A percentile compares a stretch with the other conserved stretches of the same genome.
These are phyloP conservation scores for Alternaria triticimaculans DNA, from an alignment of 2,329 filamentous ascomycete genomes.

Conservation along the genomic window DNA sequence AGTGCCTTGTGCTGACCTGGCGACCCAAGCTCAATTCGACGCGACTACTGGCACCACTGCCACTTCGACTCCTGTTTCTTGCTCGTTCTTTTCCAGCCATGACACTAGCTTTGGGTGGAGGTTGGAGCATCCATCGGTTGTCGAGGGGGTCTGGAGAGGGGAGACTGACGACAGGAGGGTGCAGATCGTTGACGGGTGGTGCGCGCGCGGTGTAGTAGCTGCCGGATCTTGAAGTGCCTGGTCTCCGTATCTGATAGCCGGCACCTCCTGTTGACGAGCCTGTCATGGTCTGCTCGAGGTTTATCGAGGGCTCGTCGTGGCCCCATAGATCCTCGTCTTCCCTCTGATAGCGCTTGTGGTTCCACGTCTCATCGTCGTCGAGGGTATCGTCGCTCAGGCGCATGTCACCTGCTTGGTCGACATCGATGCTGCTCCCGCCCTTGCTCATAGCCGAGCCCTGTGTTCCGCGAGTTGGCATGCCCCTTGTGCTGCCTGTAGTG, in stretches of 20 bases:
- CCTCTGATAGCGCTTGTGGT: conserved; percentile 78
- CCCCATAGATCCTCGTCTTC: conserved; percentile 91
- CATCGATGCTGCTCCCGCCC: conserved; percentile 46
- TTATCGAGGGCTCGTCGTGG: conserved; percentile 54
- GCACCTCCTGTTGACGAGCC: conserved; percentile 42
- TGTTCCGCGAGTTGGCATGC: conserved; percentile 64
- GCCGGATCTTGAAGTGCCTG: conserved; percentile 40
- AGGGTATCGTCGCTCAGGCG: conserved; percentile 45
- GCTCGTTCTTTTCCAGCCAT: conserved; percentile 87
- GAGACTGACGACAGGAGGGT: conserved; percentile 82
- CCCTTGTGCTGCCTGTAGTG: conserved; percentile 56
- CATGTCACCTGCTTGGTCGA: conserved; percentile 27
- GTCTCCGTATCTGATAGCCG: conserved; percentile 28
- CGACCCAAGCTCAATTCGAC: conserved; percentile 46
- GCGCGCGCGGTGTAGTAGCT: conserved; percentile 53
- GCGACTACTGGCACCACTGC: conserved; percentile 51
- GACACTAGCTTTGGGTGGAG: conserved; percentile 84
- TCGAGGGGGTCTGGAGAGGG: conserved; percentile 72
- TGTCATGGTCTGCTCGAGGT: conserved; percentile 41
- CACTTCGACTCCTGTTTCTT: conserved; percentile 64
- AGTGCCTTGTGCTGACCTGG: conserved; percentile 48
- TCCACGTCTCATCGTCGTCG: conserved; percentile 65
- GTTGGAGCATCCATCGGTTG: conserved; percentile 90
- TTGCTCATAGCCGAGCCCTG: conserved; percentile 58
- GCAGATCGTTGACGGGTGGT: conserved; percentile 83